Evolutionary conservation across 2,329 filamentous ascomycete genomes (phyloP), one percentile per base, ranked within the genome.

Genomic region (Sporothrix curviconia): DNA sequence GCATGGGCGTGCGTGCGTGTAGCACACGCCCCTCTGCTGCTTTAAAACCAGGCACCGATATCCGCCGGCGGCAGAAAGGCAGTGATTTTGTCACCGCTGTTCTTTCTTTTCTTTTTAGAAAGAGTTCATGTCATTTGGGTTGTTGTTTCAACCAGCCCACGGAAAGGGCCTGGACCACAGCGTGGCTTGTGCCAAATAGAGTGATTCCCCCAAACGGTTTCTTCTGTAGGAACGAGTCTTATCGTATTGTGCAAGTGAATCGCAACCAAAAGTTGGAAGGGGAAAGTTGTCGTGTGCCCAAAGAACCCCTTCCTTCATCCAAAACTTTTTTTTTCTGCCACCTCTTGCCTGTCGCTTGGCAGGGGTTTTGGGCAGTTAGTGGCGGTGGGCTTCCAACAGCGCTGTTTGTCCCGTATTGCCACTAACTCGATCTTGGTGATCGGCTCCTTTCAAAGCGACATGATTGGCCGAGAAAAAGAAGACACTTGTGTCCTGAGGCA

Each of bases 291-390:
- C 22, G 19, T 44, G 22, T 44, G 25, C 7, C 43, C 14, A 28
- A 30, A 19, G n/a, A 5, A 14, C 14, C 2, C n/a, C 19, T 9
- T 36, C 3, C 4, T 4, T 30, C 9, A n/a, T 49, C n/a, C 15
- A 7, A 14, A 24, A 24, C 36, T 36, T 22, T 36, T 24, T 51
- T 39, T 7, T 7, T 15, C 17, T 28, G 22, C 32, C 28, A 19
- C 34, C 40, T 15, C 19, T 11, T 24, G 6, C 15, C 17, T 37
- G 37, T 30, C 19, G 49, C 49, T 52, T 52, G 49, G 49, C 49
- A 52, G 49, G 49, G 49, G 49, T n/a, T n/a, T 40, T 37, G 2
- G 8, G 24, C 17, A 25, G 47, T 52, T 52, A 52, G 49, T 52
- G 49, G n/a, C n/a, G n/a, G n/a, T n/a, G n/a, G n/a, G n/a, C n/a